Percentiles rank a stretch among this genome's conserved stretches.
phyloP scores from a whole-genome alignment of 768 basidiomycete species.

The Hebeloma cylindrosporum region DNA sequence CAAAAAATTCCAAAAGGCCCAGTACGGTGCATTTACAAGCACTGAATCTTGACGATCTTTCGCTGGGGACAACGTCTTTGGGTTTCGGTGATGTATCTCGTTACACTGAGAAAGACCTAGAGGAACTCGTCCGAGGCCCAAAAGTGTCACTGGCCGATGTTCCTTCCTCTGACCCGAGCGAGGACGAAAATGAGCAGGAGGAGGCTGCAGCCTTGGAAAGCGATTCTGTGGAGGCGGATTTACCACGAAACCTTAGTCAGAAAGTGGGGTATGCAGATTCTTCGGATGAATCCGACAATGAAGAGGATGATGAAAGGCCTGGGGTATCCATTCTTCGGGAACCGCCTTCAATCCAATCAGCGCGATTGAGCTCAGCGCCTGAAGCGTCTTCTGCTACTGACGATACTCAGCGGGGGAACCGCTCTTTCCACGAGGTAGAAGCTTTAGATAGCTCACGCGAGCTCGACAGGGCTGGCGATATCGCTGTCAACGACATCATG shows the following conservation, averaged over 20 bases:
- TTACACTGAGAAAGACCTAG: slow-evolving; percentile 34
- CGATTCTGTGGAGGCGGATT: slow-evolving; percentile 22
- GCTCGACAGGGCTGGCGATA: slow-evolving; percentile 32
- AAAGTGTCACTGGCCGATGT: slow-evolving; percentile 32
- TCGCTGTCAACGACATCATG: slow-evolving; percentile 35
- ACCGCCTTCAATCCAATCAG: neutral
- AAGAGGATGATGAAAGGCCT: slow-evolving; percentile 22
- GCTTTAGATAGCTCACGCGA: slow-evolving; percentile 31
- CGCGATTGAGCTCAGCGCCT: neutral
- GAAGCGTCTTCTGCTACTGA: neutral
- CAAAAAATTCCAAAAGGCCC: neutral
- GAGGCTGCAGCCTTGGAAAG: slow-evolving; percentile 36
- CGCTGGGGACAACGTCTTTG: slow-evolving; percentile 7
- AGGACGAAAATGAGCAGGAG: slow-evolving; percentile 38
- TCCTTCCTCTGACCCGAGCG: slow-evolving; percentile 39
- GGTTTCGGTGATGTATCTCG: slow-evolving; percentile 19
- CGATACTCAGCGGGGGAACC: slow-evolving; percentile 12
- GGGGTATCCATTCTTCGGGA: neutral
- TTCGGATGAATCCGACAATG: slow-evolving; percentile 38
- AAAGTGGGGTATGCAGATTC: slow-evolving; percentile 23
- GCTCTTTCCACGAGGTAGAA: slow-evolving; percentile 33
- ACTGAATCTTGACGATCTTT: slow-evolving; percentile 3
- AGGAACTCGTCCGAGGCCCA: slow-evolving; percentile 41
- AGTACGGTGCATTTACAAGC: neutral
- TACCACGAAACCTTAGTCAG: slow-evolving; percentile 6